These are phyloP conservation scores for Exophiala sp. DNA, from an alignment of 2,329 filamentous ascomycete genomes.

Conservation along the genomic window DNA sequence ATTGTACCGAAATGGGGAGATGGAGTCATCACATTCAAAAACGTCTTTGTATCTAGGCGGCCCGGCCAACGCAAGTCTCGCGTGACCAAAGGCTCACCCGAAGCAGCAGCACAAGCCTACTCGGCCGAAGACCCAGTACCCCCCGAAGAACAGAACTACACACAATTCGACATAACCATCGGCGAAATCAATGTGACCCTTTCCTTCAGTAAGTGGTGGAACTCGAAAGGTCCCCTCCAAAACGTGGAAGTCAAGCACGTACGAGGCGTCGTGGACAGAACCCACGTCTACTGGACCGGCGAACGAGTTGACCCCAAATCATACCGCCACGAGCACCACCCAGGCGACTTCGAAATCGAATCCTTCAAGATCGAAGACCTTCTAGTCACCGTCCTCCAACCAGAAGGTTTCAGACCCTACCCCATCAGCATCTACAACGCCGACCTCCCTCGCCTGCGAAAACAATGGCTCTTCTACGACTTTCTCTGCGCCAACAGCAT, in stretches of 20 bases:
- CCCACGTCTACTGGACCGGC: slow-evolving; percentile 69
- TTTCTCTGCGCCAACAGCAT: slow-evolving; percentile 93
- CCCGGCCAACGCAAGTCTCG: slow-evolving; percentile 74
- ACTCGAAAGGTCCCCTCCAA: slow-evolving; percentile 83
- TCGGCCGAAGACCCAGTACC: slow-evolving; percentile 57
- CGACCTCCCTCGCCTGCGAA: slow-evolving; percentile 85
- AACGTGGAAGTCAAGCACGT: slow-evolving; percentile 95
- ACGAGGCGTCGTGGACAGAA: slow-evolving; percentile 86
- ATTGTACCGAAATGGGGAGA: slow-evolving; percentile 95
- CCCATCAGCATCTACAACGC: slow-evolving; percentile 94
- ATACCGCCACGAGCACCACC: slow-evolving; percentile 80
- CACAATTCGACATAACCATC: slow-evolving; percentile 92
- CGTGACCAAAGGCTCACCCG: slow-evolving; percentile 88
- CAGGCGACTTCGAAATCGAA: slow-evolving; percentile 95
- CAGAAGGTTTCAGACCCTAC: slow-evolving; percentile 86
- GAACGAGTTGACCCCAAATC: slow-evolving; percentile 75
- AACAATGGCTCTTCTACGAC: slow-evolving; percentile 98
- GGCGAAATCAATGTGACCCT: slow-evolving; percentile 94
- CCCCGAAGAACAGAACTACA: slow-evolving; percentile 88
- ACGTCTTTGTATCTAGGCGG: slow-evolving; percentile 89
- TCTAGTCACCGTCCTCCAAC: slow-evolving; percentile 86
- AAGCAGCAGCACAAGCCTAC: slow-evolving; percentile 77
- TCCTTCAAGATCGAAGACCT: slow-evolving; percentile 95
- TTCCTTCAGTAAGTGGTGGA: slow-evolving; percentile 99
- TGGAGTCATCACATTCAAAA: slow-evolving; percentile 92